A percentile compares a stretch with the other conserved stretches of the same genome.
Evolutionary conservation across 805 yeast species (phyloP).

Genomic region (Starmerella riodocensis): DNA sequence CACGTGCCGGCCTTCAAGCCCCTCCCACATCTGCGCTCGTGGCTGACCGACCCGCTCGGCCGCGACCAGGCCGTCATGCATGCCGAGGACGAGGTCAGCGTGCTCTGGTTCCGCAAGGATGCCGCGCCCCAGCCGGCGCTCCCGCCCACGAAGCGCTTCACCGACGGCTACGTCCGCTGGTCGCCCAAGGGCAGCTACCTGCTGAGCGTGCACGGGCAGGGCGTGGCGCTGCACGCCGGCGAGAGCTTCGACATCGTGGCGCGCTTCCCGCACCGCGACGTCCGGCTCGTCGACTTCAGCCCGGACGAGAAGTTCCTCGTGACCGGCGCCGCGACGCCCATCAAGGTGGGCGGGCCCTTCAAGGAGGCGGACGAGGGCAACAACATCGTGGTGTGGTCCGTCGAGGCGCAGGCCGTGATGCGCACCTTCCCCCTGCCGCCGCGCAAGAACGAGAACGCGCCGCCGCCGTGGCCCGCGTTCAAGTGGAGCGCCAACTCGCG

Average conservation of each 20-base stretch:
- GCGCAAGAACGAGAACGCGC: conserved; percentile 27
- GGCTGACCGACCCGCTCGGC: conserved; percentile 80
- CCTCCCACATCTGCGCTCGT: conserved; percentile 70
- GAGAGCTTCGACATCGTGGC: conserved; percentile 55
- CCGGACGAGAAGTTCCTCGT: conserved; percentile 85
- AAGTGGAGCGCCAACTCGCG: conserved; percentile 91
- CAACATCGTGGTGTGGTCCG: conserved; percentile 85
- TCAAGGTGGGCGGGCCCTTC: conserved; percentile 66
- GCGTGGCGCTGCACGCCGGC: conserved; percentile 96
- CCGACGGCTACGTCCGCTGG: conserved; percentile 75
- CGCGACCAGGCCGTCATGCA: conserved; percentile 85
- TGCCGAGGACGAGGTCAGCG: conserved; percentile 64
- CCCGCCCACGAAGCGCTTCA: conserved; percentile 64
- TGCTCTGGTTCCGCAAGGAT: conserved; percentile 70
- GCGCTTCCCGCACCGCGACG: conserved; percentile 79
- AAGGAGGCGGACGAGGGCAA: conserved; percentile 83
- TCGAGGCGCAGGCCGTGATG: conserved; percentile 65
- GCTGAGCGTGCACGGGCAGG: conserved; percentile 82
- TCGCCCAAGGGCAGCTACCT: conserved; percentile 88
- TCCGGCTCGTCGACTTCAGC: conserved; percentile 77
- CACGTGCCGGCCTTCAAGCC: conserved; percentile 55
- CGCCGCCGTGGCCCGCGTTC: conserved; percentile 86
- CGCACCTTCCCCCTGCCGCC: conserved; percentile 69
- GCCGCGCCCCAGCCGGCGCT: conserved; percentile 62
- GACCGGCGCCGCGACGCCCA: conserved; percentile 78